Evolutionary conservation across 2,329 filamentous ascomycete genomes (phyloP).

Genomic region (Aspergillus pseudoviridinutans): DNA sequence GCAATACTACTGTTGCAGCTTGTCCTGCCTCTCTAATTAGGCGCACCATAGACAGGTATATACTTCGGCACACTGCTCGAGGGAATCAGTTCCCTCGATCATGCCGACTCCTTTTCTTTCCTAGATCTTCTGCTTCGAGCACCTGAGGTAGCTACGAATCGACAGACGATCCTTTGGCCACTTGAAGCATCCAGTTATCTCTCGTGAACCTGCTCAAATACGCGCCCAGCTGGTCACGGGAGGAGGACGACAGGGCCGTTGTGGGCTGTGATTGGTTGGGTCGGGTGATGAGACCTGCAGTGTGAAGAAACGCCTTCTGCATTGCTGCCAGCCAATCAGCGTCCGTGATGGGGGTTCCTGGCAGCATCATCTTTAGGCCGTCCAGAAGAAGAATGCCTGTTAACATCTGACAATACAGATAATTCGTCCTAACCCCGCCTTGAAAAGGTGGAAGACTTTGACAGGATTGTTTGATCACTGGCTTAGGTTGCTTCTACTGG

Average conservation of each 20-base stretch:
- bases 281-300: constrained; percentile 22
- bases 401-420: neutral
- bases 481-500: neutral
- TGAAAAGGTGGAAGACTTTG: neutral
- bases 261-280: constrained; percentile 12
- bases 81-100: neutral
- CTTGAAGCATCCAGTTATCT: neutral
- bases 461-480: neutral
- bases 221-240: constrained; percentile 18
- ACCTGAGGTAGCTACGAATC: neutral
- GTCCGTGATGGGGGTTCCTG: neutral
- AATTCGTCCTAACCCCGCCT: neutral
- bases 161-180: neutral
- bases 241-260: constrained; percentile 5
- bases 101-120: neutral
- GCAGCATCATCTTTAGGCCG: neutral
- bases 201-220: constrained; percentile 6
- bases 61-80: neutral
- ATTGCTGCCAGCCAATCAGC: constrained; percentile 12
- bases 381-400: constrained; percentile 2
- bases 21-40: neutral
- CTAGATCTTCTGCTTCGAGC: neutral
- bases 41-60: neutral
- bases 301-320: constrained; percentile 21
- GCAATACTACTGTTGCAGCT: too few species aligned